Conservation (phyloP, 2,329 filamentous ascomycete genomes). For the Alternaria consortialis region DNA sequence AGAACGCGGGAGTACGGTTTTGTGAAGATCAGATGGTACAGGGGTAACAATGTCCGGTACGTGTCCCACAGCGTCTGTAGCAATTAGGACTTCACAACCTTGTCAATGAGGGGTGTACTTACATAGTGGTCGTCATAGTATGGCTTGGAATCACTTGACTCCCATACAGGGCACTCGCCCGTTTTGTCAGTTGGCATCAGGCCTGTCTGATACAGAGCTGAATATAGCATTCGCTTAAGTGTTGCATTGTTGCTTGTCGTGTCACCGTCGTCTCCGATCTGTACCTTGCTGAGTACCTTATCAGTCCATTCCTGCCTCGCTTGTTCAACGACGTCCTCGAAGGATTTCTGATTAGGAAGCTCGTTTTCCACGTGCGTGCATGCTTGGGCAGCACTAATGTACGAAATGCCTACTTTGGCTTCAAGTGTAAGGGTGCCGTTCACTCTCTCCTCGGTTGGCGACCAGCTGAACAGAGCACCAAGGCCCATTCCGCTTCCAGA, state of each 20-base stretch:
- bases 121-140: constrained; percentile 49
- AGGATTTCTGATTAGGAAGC: constrained; percentile 59
- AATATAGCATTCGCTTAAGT: constrained; percentile 46
- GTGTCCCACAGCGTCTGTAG: constrained; percentile 22
- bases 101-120: background rate
- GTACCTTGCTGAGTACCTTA: constrained; percentile 64
- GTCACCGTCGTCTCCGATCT: constrained; percentile 9
- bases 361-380: constrained; percentile 72
- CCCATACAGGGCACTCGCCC: constrained; percentile 38
- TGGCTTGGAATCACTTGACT: constrained; percentile 35
- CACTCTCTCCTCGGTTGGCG: constrained; percentile 27
- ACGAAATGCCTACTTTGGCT: constrained; percentile 60
- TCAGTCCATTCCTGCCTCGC: constrained; percentile 52
- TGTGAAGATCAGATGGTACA: constrained; percentile 29
- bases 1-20: constrained; percentile 15
- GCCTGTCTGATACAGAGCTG: constrained; percentile 43
- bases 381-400: constrained; percentile 59
- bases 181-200: constrained; percentile 51
- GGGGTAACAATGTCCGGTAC: constrained; percentile 20
- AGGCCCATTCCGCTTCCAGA: constrained; percentile 48
- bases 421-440: constrained; percentile 43
- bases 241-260: constrained; percentile 10
- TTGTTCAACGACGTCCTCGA: constrained; percentile 47
- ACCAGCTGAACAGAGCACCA: constrained; percentile 59
- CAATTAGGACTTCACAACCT: background rate